Percentiles rank a stretch among this genome's conserved stretches.
Evolutionary conservation across 495 filamentous ascomycete species (phyloP).

Genomic region (Cryomyces minteri): DNA sequence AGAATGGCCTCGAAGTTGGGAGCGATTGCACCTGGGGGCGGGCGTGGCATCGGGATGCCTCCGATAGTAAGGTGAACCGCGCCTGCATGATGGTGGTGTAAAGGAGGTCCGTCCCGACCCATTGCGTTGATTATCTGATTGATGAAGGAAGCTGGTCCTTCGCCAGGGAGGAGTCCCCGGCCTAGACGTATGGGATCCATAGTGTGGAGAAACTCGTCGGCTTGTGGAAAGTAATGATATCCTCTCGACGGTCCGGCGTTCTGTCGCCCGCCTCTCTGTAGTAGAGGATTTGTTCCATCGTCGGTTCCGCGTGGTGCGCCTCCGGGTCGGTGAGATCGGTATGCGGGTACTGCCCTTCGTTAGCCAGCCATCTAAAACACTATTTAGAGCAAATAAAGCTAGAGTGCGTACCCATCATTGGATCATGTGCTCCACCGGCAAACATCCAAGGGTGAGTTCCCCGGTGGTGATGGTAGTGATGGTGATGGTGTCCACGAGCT

Average conservation of each 20-base stretch:
- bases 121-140: conserved; percentile 42
- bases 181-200: conserved; percentile 15
- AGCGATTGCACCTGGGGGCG: conserved; percentile 3
- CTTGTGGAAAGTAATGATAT: background rate
- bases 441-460: conserved; percentile 7
- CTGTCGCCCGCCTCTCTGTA: conserved; percentile 12
- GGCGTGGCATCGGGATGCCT: no score
- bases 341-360: conserved; percentile 27
- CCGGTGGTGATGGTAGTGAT: conserved; percentile 24
- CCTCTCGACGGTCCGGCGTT: background rate
- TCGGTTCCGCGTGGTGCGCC: conserved; percentile 36
- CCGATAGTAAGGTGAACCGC: no score
- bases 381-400: background rate
- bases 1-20: background rate
- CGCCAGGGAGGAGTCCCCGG: conserved; percentile 25
- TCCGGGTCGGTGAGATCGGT: conserved; percentile 34
- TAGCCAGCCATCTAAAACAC: conserved; percentile 5
- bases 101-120: conserved; percentile 4
- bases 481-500: conserved; percentile 25
- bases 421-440: background rate
- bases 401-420: background rate
- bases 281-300: conserved; percentile 68
- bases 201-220: conserved; percentile 3
- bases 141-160: conserved; percentile 44
- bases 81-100: no score